Evolutionary conservation across 345 rosid species (phyloP).

Genomic region (Arabidopsis suecica): DNA sequence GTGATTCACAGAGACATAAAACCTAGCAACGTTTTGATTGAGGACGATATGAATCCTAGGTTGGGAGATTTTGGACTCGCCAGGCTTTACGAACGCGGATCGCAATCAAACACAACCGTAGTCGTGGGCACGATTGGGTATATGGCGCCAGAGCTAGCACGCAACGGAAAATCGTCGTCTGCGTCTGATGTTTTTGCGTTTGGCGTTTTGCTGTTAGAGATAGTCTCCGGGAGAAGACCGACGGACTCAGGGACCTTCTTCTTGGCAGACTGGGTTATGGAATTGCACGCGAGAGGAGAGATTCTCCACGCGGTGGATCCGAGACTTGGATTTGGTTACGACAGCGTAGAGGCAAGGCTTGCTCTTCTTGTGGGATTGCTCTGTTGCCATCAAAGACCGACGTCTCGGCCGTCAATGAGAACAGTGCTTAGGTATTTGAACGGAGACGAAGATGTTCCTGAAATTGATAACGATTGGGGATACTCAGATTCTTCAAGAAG

Average conservation of each 20-base stretch:
- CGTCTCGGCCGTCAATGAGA: slow-evolving; percentile 63
- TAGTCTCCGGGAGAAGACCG: slow-evolving; percentile 45
- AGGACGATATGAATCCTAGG: slow-evolving; percentile 51
- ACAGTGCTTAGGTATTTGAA: slow-evolving; percentile 58
- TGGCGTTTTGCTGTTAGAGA: slow-evolving; percentile 45
- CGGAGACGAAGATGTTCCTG: slow-evolving; percentile 56
- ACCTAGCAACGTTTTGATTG: slow-evolving; percentile 44
- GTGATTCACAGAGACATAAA: slow-evolving; percentile 51
- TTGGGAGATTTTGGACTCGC: slow-evolving; percentile 76
- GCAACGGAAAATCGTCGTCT: slow-evolving; percentile 39
- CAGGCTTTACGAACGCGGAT: slow-evolving; percentile 62
- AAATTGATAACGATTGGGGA: slow-evolving; percentile 36
- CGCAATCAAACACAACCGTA: slow-evolving; percentile 52
- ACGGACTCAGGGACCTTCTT: slow-evolving; percentile 44
- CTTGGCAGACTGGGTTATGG: slow-evolving; percentile 45
- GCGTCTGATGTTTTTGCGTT: slow-evolving; percentile 47
- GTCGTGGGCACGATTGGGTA: slow-evolving; percentile 60
- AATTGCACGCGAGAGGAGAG: slow-evolving; percentile 33
- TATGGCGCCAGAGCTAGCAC: slow-evolving; percentile 46
- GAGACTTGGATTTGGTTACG: slow-evolving; percentile 45
- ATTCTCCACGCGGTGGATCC: slow-evolving; percentile 57
- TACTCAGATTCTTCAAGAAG: slow-evolving; percentile 34
- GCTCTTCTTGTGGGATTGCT: slow-evolving; percentile 56
- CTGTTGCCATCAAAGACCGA: slow-evolving; percentile 56
- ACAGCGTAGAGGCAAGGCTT: slow-evolving; percentile 53